phyloP scores from a whole-genome alignment of 805 yeast genomes.

The Zygosaccharomyces siamensis region DNA sequence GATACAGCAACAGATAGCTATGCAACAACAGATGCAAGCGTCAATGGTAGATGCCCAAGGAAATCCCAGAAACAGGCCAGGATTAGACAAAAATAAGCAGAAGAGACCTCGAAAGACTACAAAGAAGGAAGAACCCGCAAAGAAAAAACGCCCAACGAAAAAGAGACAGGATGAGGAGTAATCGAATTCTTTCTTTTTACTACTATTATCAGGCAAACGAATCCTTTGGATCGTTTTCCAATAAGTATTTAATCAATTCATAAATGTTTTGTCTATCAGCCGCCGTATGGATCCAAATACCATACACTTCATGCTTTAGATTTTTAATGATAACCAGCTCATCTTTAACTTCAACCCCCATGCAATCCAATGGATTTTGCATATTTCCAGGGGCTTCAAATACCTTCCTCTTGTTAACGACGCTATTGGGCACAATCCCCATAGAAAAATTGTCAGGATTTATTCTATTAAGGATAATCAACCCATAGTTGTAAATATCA shows the following conservation, averaged over 20 bases:
- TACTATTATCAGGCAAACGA: constrained; percentile 23
- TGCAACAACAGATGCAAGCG: not conserved
- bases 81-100: constrained; percentile 25
- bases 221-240: constrained; percentile 34
- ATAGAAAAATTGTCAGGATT: constrained; percentile 68
- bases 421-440: constrained; percentile 58
- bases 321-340: constrained; percentile 67
- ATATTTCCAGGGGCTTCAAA: constrained; percentile 31
- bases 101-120: constrained; percentile 32
- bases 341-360: constrained; percentile 65
- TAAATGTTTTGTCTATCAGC: constrained; percentile 58
- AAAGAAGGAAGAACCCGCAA: constrained; percentile 24
- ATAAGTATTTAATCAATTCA: constrained; percentile 38
- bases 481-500: constrained; percentile 56
- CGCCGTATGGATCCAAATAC: constrained; percentile 72
- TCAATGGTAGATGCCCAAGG: constrained; percentile 1
- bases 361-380: constrained; percentile 38
- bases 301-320: constrained; percentile 64
- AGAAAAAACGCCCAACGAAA: constrained; percentile 29
- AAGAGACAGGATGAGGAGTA: constrained; percentile 19
- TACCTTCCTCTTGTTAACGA: constrained; percentile 39
- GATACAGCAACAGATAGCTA: constrained; percentile 1
- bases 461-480: constrained; percentile 62
- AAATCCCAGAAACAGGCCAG: constrained; percentile 9
- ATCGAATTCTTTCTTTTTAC: not conserved